These are phyloP conservation scores for Citrus australasica DNA, from an alignment of 345 rosid genomes.

Conservation along the genomic window DNA sequence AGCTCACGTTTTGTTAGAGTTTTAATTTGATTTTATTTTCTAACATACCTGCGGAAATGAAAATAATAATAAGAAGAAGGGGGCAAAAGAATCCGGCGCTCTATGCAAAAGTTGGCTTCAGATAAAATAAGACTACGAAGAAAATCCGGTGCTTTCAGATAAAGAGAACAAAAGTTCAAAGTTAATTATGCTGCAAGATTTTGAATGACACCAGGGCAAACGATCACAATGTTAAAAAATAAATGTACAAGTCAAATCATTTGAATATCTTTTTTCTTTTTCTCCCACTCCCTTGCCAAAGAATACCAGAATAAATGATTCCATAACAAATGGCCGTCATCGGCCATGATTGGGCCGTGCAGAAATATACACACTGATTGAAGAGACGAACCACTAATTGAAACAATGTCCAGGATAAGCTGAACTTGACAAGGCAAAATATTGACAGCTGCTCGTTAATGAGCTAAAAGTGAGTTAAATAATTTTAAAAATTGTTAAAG, in stretches of 20 bases:
- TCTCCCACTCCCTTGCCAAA: not conserved
- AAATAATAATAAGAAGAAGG: no score
- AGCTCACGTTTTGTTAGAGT: no score
- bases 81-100: no score
- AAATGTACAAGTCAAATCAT: not conserved
- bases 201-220: not conserved
- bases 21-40: no score
- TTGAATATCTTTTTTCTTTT: not conserved
- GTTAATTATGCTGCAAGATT: not conserved
- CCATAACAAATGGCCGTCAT: constrained; percentile 4
- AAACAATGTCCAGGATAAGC: constrained; percentile 5
- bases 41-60: no score
- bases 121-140: no score
- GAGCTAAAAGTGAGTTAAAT: constrained; percentile 1
- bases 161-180: no score
- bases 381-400: constrained; percentile 23
- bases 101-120: no score
- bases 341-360: constrained; percentile 14
- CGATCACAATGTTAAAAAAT: not conserved
- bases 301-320: not conserved
- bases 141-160: no score
- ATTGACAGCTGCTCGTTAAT: constrained; percentile 15
- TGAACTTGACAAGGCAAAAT: not conserved
- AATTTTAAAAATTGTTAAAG: not conserved
- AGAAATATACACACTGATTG: constrained; percentile 8